Evolutionary conservation across 2,329 filamentous ascomycete species (phyloP), one percentile per base, ranked within the genome.

Genomic region (Zopfia rhizophila): DNA sequence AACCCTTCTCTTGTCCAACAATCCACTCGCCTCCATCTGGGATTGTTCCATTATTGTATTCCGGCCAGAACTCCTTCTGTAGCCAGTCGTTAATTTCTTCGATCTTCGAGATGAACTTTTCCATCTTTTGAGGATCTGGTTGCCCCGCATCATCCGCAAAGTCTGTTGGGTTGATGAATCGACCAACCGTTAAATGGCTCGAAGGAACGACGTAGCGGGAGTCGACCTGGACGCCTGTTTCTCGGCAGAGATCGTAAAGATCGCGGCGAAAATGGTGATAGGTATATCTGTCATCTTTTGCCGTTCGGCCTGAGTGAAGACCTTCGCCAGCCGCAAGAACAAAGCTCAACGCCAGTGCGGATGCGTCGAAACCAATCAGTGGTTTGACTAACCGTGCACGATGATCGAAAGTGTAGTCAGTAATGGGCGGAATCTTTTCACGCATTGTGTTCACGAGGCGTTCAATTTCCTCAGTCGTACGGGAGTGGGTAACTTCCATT

Each of bases 251-350:
- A 36, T 81, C 77, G 67, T 87, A 94, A 10, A 95, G 68, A 65
- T 96, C 91, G 3, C 87, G 82, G 3, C 93, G 85, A 7, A 97
- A 82, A 70, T 97, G 93, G 66, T 97, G 93, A 69, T 97, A 97
- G 0, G 89, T 92, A 72, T 90, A 97, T 1, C 58, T 63, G 56
- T 94, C 88, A 13, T 83, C 80, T 27, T 79, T 62, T 1, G 41
- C 33, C 2, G 57, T 72, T 12, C 75, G 67, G 11, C 70, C 70
- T 13, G 52, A 45, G 3, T 56, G 55, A 8, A 64, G 52, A 4
- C 33, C 53, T 73, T 91, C 87, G 8, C 84, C 85, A 3, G 85
- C 81, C 0, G 90, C 90, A 0, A 93, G 92, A 2, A 97, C 75
- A 71, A 95, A 97, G 18, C 89, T 94, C 23, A 97, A 74, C 1